phyloP scores from a whole-genome alignment of 2,329 filamentous ascomycete genomes.

The Passalora sequoiae region DNA sequence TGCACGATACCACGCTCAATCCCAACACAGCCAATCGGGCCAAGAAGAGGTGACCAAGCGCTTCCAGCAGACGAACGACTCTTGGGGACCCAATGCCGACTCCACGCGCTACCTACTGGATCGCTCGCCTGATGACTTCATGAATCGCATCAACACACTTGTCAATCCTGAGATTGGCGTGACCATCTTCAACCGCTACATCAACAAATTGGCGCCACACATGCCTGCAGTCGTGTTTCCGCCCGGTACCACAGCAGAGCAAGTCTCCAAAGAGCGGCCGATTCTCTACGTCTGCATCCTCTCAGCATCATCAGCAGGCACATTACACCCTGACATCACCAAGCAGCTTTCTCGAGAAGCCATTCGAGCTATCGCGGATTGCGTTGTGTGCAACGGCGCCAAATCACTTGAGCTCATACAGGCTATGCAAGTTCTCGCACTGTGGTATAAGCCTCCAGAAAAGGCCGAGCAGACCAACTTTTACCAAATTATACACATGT shows the following conservation, averaged over 20 bases:
- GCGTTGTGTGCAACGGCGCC: conserved; percentile 67
- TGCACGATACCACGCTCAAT: conserved; percentile 4
- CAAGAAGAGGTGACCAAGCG: not conserved
- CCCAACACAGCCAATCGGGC: not conserved
- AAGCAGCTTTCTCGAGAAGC: conserved; percentile 61
- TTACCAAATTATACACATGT: conserved; percentile 78
- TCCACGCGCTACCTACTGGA: conserved; percentile 23
- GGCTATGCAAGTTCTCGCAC: conserved; percentile 65
- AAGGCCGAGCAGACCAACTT: conserved; percentile 83
- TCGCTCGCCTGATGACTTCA: conserved; percentile 28
- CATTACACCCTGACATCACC: conserved; percentile 53
- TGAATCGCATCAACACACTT: conserved; percentile 40
- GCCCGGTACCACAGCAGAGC: conserved; percentile 48
- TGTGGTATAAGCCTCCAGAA: conserved; percentile 82
- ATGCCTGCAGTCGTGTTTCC: conserved; percentile 57
- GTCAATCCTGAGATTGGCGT: conserved; percentile 49
- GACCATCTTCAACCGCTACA: conserved; percentile 55
- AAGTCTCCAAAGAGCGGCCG: conserved; percentile 55
- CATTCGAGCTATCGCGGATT: conserved; percentile 68
- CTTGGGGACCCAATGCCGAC: conserved; percentile 18
- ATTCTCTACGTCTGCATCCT: conserved; percentile 56
- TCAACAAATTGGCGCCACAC: conserved; percentile 49
- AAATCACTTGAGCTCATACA: conserved; percentile 82
- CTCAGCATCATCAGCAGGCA: conserved; percentile 48
- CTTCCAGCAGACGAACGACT: conserved; percentile 5